Base-by-base conservation (phyloP, 148 eudicot species). In the Rhododendron williamsianum region DNA sequence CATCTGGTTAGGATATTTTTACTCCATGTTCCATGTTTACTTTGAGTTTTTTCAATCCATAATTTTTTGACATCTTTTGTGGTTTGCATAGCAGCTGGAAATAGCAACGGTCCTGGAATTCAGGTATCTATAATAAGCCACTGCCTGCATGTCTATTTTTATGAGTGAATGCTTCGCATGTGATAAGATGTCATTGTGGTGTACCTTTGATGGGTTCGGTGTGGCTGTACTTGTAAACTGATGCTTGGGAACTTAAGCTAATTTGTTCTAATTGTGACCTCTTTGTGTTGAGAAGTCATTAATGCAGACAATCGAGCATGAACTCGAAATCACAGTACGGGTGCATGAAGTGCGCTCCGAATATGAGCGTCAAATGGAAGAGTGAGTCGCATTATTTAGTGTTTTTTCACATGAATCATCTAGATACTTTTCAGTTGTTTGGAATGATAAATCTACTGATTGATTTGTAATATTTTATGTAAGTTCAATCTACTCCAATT, bases 321-420 rank as follows among this genome's bases (percentile, higher is more conserved):
- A 97, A 72, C 92, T 95, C 86, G 99, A 97, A 92, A 95, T 97
- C 76, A 94, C 92, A 23, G 94, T 89, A 27, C 90, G 96, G 60
- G 99, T 95, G 36, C 98, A 97, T 87, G 99, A 97, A 91, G 99
- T 97, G 65, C 98, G 99, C 38, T 92, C 94, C 0, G 94, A 95
- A 87, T 95, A 94, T 86, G 99, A 95, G 85, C 98, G 98, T 27
- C 99, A 97, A 90, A 92, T 92, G 93, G 92, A 95, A 90, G 99
- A 94, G 98, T 97, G 87, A 91, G 93, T 89, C 33, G 30, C 11
- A 19, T 81, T 84, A 76, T 77, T 65, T 41, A 11, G 49, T 48
- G 23, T 83, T 13, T 74, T 82, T 74, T 6, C 27, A 30, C 15
- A n/a, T 4, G 36, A 23, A 71, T 56, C 69, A n/a, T 76, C 30